A percentile compares a stretch with the other conserved stretches of the same genome.
phyloP scores from a whole-genome alignment of 345 rosid genomes.

The thale cress (Arabidopsis thaliana) region TAIR10.1 NC_003074.8:19797001-19797500 shows the following conservation, averaged over 20 bases:
- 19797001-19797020: too few relatives aligned
- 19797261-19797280: background rate
- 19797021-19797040: background rate
- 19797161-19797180: background rate
- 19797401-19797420: too few relatives aligned
- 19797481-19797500: background rate
- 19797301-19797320: background rate
- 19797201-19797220: conserved; percentile 6
- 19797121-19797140: background rate
- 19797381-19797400: background rate
- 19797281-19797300: conserved; percentile 4
- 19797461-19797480: background rate
- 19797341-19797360: background rate
- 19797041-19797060: background rate
- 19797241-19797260: background rate
- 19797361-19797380: conserved; percentile 1
- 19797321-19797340: conserved; percentile 5
- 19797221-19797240: background rate
- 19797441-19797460: background rate
- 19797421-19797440: background rate
- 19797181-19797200: conserved; percentile 10
- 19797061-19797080: background rate
- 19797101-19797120: background rate
- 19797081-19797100: background rate
- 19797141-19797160: background rate